Conservation (phyloP, 495 filamentous ascomycete genomes). For the Podospora fimiseda region DNA sequence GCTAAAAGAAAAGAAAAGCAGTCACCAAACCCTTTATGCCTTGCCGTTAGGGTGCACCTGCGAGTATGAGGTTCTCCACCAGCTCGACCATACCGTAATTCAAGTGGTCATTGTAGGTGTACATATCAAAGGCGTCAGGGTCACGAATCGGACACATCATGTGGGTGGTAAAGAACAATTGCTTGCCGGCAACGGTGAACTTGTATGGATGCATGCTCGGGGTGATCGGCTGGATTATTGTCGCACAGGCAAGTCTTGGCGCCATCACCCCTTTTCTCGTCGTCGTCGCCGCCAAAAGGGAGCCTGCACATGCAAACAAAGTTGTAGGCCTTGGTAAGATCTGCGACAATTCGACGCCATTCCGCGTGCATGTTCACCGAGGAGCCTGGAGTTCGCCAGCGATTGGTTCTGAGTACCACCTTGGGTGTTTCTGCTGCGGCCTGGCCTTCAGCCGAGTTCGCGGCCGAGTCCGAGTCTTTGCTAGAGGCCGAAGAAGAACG, state of each 20-base stretch:
- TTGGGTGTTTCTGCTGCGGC: neutral
- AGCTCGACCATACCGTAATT: conserved; percentile 31
- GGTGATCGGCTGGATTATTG: conserved; percentile 31
- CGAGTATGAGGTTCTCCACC: conserved; percentile 33
- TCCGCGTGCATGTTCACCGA: conserved; percentile 34
- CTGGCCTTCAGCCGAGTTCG: neutral
- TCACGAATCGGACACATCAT: conserved; percentile 19
- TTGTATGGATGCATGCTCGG: conserved; percentile 37
- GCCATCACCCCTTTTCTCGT: conserved; percentile 16
- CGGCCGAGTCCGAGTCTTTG: neutral
- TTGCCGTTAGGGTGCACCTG: too few relatives aligned
- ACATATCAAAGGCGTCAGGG: conserved; percentile 33
- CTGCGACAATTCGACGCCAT: conserved; percentile 20
- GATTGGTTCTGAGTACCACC: conserved; percentile 17
- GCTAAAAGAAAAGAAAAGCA: too few relatives aligned
- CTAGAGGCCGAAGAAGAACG: conserved; percentile 1
- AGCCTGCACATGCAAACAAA: conserved; percentile 31
- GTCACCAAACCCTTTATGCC: too few relatives aligned
- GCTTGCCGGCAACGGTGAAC: conserved; percentile 30
- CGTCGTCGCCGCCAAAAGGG: conserved; percentile 15
- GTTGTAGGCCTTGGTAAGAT: conserved; percentile 25
- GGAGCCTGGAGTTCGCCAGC: conserved; percentile 35
- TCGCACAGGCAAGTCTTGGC: conserved; percentile 36
- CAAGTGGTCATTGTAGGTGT: conserved; percentile 33
- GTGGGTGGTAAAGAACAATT: conserved; percentile 18